Evolutionary conservation across 441 rosid species (phyloP), one percentile per base, ranked within the genome.

Genomic region (Macaranga tanarius): DNA sequence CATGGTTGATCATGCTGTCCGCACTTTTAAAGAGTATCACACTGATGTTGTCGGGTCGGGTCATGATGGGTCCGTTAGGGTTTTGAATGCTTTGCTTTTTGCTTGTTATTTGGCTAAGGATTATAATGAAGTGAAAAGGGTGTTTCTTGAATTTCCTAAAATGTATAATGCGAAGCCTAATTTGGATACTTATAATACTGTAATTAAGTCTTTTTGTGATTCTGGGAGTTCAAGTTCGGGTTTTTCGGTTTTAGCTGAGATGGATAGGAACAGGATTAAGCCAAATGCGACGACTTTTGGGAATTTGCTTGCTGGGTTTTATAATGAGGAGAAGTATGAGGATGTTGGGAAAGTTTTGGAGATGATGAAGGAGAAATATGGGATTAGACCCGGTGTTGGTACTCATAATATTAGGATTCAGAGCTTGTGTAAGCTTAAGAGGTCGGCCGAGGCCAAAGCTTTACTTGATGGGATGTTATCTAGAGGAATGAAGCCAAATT

Each of bases 311-410:
- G 72, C 83, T 52, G 97, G 97, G 50, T 87, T 89, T 71, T 92
- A 94, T 28, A 67, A 48, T 22, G 97, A 92, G 70, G 91, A 83
- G 79, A 95, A 83, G 86, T 76, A 22, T 44, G 97, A 87, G 1
- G 96, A 92, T 7, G 93, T 88, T 0, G 90, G 81, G 52, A 90
- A 88, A 70, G 90, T 87, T 5, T 73, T 92, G 79, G 75, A 72
- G 2, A 70, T 92, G 87, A 92, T 90, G 97, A 61, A n/a, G 59
- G 80, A 81, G 68, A 86, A 85, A 19, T 80, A 88, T 2, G 81
- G 79, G 40, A 77, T 88, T 12, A 34, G 48, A 0, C 66, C 67
- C 0, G 90, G 92, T 56, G 68, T 86, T 23, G 52, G 79, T 44
- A 86, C 78, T 26, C 81, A 89, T 54, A 92, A 95, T 73, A 65